A percentile compares a stretch with the other conserved stretches of the same genome.
Evolutionary conservation across 1,284 basidiomycete species (phyloP).

Genomic region (Sanghuangporus baumii): DNA sequence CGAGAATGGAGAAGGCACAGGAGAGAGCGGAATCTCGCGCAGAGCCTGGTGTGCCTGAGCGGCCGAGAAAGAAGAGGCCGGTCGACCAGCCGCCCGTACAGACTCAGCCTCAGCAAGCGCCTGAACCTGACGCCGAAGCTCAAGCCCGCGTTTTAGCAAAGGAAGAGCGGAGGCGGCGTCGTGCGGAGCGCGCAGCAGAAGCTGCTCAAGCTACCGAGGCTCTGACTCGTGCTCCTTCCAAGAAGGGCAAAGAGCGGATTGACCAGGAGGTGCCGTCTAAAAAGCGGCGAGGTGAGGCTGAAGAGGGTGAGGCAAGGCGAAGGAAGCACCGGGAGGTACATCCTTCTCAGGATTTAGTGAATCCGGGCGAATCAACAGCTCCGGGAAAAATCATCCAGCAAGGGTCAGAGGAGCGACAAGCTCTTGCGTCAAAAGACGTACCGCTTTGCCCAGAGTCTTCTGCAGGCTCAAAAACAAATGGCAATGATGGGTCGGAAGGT

Average conservation of each 20-base stretch:
- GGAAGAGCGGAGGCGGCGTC: neutral
- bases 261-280: neutral
- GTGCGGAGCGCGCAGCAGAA: neutral
- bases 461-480: neutral
- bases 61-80: neutral
- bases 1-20: neutral
- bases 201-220: neutral
- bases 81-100: neutral
- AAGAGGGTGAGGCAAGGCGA: neutral
- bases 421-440: neutral
- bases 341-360: neutral
- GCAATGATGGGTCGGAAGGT: neutral
- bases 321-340: neutral
- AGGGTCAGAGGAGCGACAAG: neutral
- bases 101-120: neutral
- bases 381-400: neutral
- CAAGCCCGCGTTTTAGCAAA: neutral
- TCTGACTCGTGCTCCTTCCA: neutral
- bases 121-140: neutral
- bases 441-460: neutral
- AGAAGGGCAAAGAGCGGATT: neutral
- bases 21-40: neutral
- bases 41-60: neutral
- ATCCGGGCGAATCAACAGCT: neutral
- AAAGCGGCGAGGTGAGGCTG: neutral